Evolutionary conservation across 1,139 yeast genomes (phyloP).

Genomic region (Pichia sp.): DNA sequence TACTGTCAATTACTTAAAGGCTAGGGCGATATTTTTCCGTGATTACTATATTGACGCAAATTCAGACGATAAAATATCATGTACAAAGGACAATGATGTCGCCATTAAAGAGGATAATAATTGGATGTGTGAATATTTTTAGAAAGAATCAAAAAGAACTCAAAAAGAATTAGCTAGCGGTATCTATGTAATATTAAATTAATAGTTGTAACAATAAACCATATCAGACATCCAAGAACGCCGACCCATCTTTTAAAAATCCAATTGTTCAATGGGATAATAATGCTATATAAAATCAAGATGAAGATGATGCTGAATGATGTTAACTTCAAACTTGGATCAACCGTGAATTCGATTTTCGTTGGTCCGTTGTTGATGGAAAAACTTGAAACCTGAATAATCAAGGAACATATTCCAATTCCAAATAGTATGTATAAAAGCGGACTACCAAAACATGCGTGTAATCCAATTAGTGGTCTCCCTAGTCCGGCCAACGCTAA

Average conservation of each 20-base stretch:
- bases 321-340: slow-evolving; percentile 25
- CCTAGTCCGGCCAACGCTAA: slow-evolving; percentile 45
- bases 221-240: slow-evolving; percentile 23
- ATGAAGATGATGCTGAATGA: slow-evolving; percentile 29
- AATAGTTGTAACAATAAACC: slow-evolving; percentile 22
- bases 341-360: slow-evolving; percentile 20
- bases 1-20: slow-evolving; percentile 8
- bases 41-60: background rate
- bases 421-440: slow-evolving; percentile 39
- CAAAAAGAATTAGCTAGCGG: background rate
- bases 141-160: background rate
- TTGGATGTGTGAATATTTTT: slow-evolving; percentile 13
- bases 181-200: slow-evolving; percentile 7
- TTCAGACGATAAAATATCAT: background rate
- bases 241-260: slow-evolving; percentile 32
- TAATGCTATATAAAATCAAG: slow-evolving; percentile 18
- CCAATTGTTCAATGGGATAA: slow-evolving; percentile 37
- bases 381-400: slow-evolving; percentile 24
- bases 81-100: background rate
- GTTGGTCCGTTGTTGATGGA: background rate
- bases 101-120: background rate
- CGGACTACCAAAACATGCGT: slow-evolving; percentile 55
- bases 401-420: slow-evolving; percentile 32
- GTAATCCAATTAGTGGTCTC: slow-evolving; percentile 47
- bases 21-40: background rate